These are phyloP conservation scores for Tuber aestivum DNA, from an alignment of 495 filamentous ascomycete genomes.

Conservation along the genomic window DNA sequence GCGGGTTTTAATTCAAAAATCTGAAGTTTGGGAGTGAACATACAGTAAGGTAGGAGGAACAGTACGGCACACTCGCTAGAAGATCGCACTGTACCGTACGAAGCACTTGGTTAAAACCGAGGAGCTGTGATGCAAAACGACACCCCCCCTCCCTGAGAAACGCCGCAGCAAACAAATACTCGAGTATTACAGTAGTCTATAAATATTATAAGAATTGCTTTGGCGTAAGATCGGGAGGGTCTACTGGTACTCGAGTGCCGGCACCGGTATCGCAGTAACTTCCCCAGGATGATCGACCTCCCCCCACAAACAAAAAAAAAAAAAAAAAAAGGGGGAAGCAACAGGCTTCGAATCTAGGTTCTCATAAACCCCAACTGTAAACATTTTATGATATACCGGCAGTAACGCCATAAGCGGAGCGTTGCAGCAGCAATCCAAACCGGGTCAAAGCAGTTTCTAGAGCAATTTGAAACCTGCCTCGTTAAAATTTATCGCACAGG, in stretches of 20 bases:
- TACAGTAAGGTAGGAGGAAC: no score
- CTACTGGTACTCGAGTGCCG: no score
- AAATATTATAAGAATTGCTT: no score
- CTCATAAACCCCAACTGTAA: constrained; percentile 8
- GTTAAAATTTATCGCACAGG: background rate
- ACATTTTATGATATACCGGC: background rate
- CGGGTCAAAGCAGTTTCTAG: constrained; percentile 17
- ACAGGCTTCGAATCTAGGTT: no score
- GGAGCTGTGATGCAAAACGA: no score
- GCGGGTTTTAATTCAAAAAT: constrained; percentile 3
- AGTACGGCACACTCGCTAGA: no score
- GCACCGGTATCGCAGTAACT: constrained; percentile 17
- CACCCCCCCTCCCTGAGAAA: no score
- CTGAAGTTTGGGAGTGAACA: constrained; percentile 20
- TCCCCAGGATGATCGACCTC: constrained; percentile 22
- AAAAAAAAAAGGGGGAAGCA: no score
- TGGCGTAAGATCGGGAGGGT: no score
- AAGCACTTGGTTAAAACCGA: constrained; percentile 31
- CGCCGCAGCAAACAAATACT: no score
- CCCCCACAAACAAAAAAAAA: constrained; percentile 10
- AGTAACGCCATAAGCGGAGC: constrained; percentile 14
- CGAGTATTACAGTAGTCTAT: no score
- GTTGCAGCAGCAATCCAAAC: constrained; percentile 16
- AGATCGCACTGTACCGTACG: no score
- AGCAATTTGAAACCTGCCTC: constrained; percentile 3